A percentile compares a stretch with the other conserved stretches of the same genome.
Evolutionary conservation across 78 protist genomes (phyloP).

Genomic region (Polysphondylium violaceum): DNA sequence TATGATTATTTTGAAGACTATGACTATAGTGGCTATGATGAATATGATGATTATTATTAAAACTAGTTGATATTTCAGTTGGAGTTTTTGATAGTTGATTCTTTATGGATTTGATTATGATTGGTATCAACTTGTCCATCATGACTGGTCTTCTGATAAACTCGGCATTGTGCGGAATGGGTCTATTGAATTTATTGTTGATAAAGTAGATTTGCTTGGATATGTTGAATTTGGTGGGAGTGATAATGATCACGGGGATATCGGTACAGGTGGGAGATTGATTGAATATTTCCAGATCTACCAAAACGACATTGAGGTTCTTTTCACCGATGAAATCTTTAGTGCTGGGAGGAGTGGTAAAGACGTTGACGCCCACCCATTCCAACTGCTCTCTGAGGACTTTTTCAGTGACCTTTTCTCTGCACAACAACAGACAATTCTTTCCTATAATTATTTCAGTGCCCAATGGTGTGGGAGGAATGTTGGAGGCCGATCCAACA

Average conservation of each 20-base stretch:
- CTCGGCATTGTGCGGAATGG: conserved; percentile 21
- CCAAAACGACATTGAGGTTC: conserved; percentile 31
- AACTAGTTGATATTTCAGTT: conserved; percentile 12
- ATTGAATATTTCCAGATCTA: conserved; percentile 37
- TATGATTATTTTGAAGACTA: neutral
- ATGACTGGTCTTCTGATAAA: conserved; percentile 62
- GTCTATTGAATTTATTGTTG: neutral
- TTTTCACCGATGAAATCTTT: neutral
- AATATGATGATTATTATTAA: no score
- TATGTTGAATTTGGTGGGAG: conserved; percentile 66
- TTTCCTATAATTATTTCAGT: conserved; percentile 31
- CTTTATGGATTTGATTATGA: conserved; percentile 18
- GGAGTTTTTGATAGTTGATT: conserved; percentile 2
- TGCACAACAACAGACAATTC: conserved; percentile 17
- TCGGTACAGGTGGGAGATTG: conserved; percentile 12
- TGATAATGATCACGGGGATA: conserved; percentile 27
- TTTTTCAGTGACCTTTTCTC: conserved; percentile 50
- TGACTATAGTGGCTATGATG: neutral
- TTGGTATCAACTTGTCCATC: conserved; percentile 50
- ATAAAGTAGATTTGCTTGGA: conserved; percentile 31
- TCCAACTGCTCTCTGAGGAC: conserved; percentile 61
- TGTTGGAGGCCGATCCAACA: neutral
- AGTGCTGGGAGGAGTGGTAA: neutral
- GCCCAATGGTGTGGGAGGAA: conserved; percentile 7
- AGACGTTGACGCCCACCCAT: conserved; percentile 51